Conservation (phyloP, 176 grass and related monocot genomes). For the Carex myosuroides region DNA sequence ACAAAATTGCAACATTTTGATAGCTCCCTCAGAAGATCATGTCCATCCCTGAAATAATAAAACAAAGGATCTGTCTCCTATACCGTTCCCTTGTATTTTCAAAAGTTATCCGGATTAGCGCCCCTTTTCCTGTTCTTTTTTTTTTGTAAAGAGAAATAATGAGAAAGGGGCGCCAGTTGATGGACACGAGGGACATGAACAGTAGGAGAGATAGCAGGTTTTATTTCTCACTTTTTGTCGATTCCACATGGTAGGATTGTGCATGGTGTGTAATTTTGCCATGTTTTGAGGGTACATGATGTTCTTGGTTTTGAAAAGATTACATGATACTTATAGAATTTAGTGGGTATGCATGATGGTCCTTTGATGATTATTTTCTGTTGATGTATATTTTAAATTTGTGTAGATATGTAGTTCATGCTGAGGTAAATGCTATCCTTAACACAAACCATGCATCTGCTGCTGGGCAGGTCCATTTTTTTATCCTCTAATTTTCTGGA, state of each 20-base stretch:
- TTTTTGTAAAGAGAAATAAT: not conserved
- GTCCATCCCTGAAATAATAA: not conserved
- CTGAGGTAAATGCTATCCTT: constrained; percentile 97
- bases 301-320: not conserved
- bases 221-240: not conserved
- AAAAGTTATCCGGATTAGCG: not conserved
- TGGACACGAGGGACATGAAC: not conserved
- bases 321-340: not conserved
- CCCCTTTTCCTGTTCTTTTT: not conserved
- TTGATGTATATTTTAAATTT: not conserved
- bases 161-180: not conserved
- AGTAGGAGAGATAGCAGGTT: not conserved
- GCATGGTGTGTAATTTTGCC: not conserved
- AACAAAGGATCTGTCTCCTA: not conserved
- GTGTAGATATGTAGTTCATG: constrained; percentile 90
- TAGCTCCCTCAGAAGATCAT: not conserved
- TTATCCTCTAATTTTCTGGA: not conserved
- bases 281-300: not conserved
- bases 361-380: not conserved
- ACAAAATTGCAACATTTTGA: not conserved
- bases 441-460: constrained; percentile 98
- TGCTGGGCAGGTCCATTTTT: constrained; percentile 65
- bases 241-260: not conserved
- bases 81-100: not conserved
- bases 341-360: not conserved